Evolutionary conservation across 2,329 filamentous ascomycete species (phyloP), one percentile per base, ranked within the genome.

Genomic region (Hymenoscyphus salicellus): DNA sequence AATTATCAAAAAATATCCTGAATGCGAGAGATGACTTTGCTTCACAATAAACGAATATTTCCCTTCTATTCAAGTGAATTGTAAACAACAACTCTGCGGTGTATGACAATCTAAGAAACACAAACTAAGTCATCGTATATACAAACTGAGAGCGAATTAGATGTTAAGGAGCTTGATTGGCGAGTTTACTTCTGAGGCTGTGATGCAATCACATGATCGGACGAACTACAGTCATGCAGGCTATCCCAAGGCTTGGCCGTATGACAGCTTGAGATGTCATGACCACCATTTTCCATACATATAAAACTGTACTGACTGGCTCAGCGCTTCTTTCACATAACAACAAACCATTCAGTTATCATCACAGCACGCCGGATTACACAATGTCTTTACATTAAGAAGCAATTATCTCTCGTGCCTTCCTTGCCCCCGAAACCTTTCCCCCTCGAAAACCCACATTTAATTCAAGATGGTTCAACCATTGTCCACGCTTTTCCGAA

Each of bases 391-490:
- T 43, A 32, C 33, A 38, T 49, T 65, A 33, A 63, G 41, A 17
- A 23, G 30, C 57, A 32, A 23, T 23, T 32, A 11, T 41, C n/a
- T 60, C 28, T 20, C 41, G 36, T 43, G 14, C 55, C 49, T 60
- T 52, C 52, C 33, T n/a, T 17, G 2, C 8, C 8, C 8, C 46
- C 20, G 11, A 23, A 23, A 52, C 20, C 46, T 26, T 5, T 14
- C 20, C 46, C 46, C 11, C 23, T 52, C 20, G 10, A 52, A 52
- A 23, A 14, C 46, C 46, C 20, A 6, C 46, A 49, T 23, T 49
- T 49, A 52, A 65, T 68, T 71, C 80, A 83, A 80, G 67, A 85
- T 85, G 83, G 75, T 79, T 77, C 79, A 76, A 73, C 74, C 77
- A 78, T 75, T 81, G 72, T 78, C 71, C 78, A 68, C 66, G 62